These are phyloP conservation scores for Trichophaea hybrida DNA, from an alignment of 2,329 filamentous ascomycete genomes.

Conservation along the genomic window DNA sequence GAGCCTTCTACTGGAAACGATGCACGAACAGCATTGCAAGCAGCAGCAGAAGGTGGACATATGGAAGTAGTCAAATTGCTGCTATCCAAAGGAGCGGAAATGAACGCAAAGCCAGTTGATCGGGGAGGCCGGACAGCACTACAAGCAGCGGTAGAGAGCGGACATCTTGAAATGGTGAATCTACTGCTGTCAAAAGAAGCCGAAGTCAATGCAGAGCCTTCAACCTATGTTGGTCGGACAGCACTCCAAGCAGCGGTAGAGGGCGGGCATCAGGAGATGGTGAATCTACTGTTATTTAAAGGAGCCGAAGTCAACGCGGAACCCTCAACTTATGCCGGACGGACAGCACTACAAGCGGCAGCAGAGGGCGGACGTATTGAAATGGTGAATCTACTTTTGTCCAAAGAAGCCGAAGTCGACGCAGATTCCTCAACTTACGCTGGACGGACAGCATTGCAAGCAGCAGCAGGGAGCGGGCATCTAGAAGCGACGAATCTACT, in stretches of 20 bases:
- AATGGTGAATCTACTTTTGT: slow-evolving; percentile 3
- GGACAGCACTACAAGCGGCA: slow-evolving; percentile 14
- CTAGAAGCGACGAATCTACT: not conserved
- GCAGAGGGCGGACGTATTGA: slow-evolving; percentile 3
- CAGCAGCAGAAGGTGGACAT: not conserved
- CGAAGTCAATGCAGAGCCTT: not conserved
- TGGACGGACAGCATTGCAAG: slow-evolving; percentile 3
- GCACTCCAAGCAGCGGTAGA: not conserved
- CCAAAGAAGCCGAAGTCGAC: slow-evolving; percentile 4
- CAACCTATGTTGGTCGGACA: not conserved
- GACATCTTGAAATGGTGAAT: not conserved
- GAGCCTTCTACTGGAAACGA: not conserved
- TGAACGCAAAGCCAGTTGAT: not conserved
- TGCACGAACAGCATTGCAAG: not conserved
- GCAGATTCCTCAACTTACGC: slow-evolving; percentile 4
- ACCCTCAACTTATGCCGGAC: slow-evolving; percentile 4
- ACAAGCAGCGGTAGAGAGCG: slow-evolving; percentile 7
- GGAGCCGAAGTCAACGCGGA: not conserved
- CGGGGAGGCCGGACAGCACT: slow-evolving; percentile 12
- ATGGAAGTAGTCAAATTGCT: not conserved
- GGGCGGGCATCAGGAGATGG: not conserved
- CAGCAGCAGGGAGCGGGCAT: not conserved
- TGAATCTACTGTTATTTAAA: not conserved
- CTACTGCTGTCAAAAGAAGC: not conserved
- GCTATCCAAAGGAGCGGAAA: not conserved